A percentile compares a stretch with the other conserved stretches of the same genome.
These are phyloP conservation scores for Athelia psychrophila DNA, from an alignment of 1,284 basidiomycete genomes.

Conservation along the genomic window DNA sequence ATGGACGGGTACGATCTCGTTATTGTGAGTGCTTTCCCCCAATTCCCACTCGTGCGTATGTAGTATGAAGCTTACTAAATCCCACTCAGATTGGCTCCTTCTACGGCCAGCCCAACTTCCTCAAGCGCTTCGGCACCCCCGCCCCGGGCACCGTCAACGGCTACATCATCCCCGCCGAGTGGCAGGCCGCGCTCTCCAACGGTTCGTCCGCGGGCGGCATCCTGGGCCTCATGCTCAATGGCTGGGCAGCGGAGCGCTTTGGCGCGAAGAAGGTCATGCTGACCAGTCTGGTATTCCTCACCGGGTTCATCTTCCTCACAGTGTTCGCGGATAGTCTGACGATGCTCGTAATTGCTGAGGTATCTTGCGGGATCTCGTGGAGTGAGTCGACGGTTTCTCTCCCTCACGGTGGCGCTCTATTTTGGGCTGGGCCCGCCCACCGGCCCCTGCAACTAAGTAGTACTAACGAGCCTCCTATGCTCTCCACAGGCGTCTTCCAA, in stretches of 20 bases:
- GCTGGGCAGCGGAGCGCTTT: conserved; percentile 13
- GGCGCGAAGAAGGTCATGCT: conserved; percentile 14
- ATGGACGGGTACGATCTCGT: conserved; percentile 19
- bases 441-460: too few species aligned
- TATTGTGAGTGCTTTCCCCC: conserved; percentile 11
- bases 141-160: conserved; percentile 12
- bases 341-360: conserved; percentile 11
- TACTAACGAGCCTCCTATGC: too few species aligned
- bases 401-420: too few species aligned
- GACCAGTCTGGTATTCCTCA: conserved; percentile 10
- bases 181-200: conserved; percentile 14
- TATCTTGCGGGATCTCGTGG: conserved; percentile 16
- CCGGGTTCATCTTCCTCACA: conserved; percentile 12
- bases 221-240: conserved; percentile 15
- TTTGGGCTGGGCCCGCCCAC: too few species aligned
- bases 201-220: conserved; percentile 18
- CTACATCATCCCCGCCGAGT: conserved; percentile 14
- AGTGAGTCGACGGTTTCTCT: background rate
- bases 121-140: conserved; percentile 17
- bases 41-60: conserved; percentile 10
- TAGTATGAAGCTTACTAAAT: background rate
- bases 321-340: conserved; percentile 13
- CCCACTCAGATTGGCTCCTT: background rate
- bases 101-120: background rate
- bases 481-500: conserved; percentile 8